phyloP scores from a whole-genome alignment of 2,329 filamentous ascomycete species.

The Diplodia corticola region DNA sequence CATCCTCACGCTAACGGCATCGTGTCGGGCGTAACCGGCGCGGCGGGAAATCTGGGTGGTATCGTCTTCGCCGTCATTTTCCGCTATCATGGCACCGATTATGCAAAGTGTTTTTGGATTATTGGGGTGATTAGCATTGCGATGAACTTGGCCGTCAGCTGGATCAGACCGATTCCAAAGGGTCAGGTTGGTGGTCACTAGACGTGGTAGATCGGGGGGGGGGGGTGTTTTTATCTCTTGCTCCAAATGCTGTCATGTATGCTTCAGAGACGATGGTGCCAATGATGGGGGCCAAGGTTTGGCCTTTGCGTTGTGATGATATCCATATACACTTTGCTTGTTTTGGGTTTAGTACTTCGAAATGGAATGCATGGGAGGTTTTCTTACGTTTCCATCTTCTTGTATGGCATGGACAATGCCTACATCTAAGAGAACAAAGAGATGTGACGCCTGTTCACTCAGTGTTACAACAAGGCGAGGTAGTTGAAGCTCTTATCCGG shows the following conservation, averaged over 20 bases:
- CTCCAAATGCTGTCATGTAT: neutral
- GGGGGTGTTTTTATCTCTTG: neutral
- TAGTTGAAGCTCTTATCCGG: no score
- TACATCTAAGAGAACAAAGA: no score
- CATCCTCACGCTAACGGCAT: slow-evolving; percentile 77
- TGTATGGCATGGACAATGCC: neutral
- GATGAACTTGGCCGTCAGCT: slow-evolving; percentile 65
- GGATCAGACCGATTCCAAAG: slow-evolving; percentile 61
- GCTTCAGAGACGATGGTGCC: neutral
- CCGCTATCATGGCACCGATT: slow-evolving; percentile 69
- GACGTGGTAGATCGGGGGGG: no score
- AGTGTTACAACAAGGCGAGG: no score
- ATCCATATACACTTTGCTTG: neutral
- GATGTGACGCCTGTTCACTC: no score
- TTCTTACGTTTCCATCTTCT: neutral
- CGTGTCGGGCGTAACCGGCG: slow-evolving; percentile 76
- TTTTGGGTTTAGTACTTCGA: neutral
- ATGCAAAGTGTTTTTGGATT: slow-evolving; percentile 74
- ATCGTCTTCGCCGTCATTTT: slow-evolving; percentile 83
- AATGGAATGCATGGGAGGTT: neutral
- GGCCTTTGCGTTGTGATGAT: neutral
- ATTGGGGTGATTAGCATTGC: slow-evolving; percentile 74
- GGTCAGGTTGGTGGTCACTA: slow-evolving; percentile 51
- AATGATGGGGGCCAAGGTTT: neutral
- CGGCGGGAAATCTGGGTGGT: slow-evolving; percentile 79